These are phyloP conservation scores for Beta macrorhiza DNA, from an alignment of 179 eudicot genomes.

Conservation along the genomic window DNA sequence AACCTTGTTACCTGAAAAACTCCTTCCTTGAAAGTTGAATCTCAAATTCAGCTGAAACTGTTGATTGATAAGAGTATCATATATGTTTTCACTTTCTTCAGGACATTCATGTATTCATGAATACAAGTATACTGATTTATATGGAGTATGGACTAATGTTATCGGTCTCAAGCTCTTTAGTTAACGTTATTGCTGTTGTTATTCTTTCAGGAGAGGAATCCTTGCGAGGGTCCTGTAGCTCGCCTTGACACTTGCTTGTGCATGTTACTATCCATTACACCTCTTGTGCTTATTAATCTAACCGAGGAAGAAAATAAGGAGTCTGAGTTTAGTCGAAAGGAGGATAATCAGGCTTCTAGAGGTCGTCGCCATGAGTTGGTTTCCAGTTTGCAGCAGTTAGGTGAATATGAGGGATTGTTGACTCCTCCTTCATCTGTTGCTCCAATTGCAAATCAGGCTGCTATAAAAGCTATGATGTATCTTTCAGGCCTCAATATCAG, in stretches of 20 bases:
- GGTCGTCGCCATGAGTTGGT: slow-evolving; percentile 58
- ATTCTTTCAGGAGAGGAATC: slow-evolving; percentile 69
- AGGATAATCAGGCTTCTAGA: slow-evolving; percentile 37
- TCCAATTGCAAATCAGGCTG: slow-evolving; percentile 83
- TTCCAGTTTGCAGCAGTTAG: slow-evolving; percentile 73
- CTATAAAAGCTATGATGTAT: slow-evolving; percentile 80
- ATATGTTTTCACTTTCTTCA: background rate
- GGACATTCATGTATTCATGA: background rate
- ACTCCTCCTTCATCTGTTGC: slow-evolving; percentile 68
- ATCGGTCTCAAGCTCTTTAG: background rate
- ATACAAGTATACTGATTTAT: background rate
- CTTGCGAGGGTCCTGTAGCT: slow-evolving; percentile 94
- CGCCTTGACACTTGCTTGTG: slow-evolving; percentile 86
- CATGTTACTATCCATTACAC: slow-evolving; percentile 72
- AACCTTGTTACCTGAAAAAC: background rate
- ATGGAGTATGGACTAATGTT: background rate
- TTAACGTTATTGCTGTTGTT: background rate
- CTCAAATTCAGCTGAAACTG: background rate
- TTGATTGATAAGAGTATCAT: background rate
- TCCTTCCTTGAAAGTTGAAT: background rate
- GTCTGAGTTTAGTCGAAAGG: slow-evolving; percentile 36
- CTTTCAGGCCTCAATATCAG: slow-evolving; percentile 61
- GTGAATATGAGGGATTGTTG: slow-evolving; percentile 71
- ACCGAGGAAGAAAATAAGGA: slow-evolving; percentile 66
- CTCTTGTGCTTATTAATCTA: slow-evolving; percentile 70